Evolutionary conservation across 192 early-diverging fungal genomes (phyloP), one percentile per base, ranked within the genome.

Genomic region (Lunasporangiospora selenospora): DNA sequence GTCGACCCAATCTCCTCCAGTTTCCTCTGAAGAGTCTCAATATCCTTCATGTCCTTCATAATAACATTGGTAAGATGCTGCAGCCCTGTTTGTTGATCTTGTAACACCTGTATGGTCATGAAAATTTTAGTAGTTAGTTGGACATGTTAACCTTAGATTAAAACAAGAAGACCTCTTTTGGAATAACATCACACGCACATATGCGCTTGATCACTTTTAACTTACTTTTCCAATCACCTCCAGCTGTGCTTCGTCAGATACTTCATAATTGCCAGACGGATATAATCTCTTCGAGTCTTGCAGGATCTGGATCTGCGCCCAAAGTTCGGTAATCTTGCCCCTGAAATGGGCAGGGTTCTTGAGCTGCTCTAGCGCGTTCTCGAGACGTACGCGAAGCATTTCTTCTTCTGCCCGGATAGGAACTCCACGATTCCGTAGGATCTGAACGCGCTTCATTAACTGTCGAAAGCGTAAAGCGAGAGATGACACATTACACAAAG

Each of bases 391-490:
- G 49, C 88, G 77, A 41, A 97, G 82, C 24, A 77, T 59, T 67
- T 96, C 94, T 75, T 98, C 96, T 46, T 94, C 91, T n/a, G 79
- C 77, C 6, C 87, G 81, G 39, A 97, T 80, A 9, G 91, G 87
- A 62, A 90, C 90, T 1, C 95, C 95, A 30, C 87, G 85, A 46
- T 92, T 88, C 23, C 92, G 83, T 55, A 97, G 75, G 12, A 97
- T 69, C 81, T 97, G 93, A 23, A 95, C 84, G 37, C 84, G 75
- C 62, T 89, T 93, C 90, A 97, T 92, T 36, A 98, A 80, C 88
- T 95, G 62, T 34, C n/a, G 21, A 21, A 32, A 43, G n/a, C 13
- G 27, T 19, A 27, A 8, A 18, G 40, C n/a, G n/a, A n/a, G n/a
- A n/a, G n/a, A n/a, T n/a, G n/a, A n/a, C n/a, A n/a, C n/a, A n/a